Conservation (phyloP, 1,139 yeast species). For the Hansenula sp. region DNA sequence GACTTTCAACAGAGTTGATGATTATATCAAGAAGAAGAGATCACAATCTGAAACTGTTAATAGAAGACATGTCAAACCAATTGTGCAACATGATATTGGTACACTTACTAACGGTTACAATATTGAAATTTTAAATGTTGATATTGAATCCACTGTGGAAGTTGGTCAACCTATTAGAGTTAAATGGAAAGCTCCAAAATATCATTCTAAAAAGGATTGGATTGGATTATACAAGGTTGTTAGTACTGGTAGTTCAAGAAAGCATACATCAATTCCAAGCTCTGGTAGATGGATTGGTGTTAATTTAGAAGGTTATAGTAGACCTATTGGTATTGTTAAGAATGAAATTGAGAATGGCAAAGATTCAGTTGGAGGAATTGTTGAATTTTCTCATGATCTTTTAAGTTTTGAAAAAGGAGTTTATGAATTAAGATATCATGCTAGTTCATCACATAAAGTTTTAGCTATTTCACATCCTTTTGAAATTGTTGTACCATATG, state of each 20-base stretch:
- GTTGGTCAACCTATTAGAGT: slow-evolving; percentile 55
- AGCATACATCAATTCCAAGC: slow-evolving; percentile 59
- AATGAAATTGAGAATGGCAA: slow-evolving; percentile 23
- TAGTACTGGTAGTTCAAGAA: slow-evolving; percentile 56
- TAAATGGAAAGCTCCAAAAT: slow-evolving; percentile 51
- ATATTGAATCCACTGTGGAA: slow-evolving; percentile 23
- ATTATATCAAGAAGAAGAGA: slow-evolving; percentile 19
- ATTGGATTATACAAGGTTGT: slow-evolving; percentile 68
- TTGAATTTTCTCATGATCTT: slow-evolving; percentile 45
- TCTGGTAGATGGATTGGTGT: slow-evolving; percentile 68
- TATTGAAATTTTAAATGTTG: slow-evolving; percentile 9
- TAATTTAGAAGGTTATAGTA: slow-evolving; percentile 28
- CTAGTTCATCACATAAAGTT: slow-evolving; percentile 67
- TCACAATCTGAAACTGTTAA: slow-evolving; percentile 16
- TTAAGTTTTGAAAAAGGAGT: slow-evolving; percentile 69
- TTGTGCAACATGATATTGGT: slow-evolving; percentile 6
- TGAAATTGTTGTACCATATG: slow-evolving; percentile 45
- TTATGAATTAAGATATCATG: slow-evolving; percentile 75
- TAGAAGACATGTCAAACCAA: slow-evolving; percentile 6
- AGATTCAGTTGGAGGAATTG: slow-evolving; percentile 40
- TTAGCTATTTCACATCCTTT: slow-evolving; percentile 67
- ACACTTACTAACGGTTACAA: slow-evolving; percentile 13
- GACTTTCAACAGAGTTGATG: slow-evolving; percentile 16
- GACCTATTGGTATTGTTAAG: slow-evolving; percentile 13
- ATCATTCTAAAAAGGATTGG: slow-evolving; percentile 57